A percentile compares a stretch with the other conserved stretches of the same genome.
Conservation (phyloP, 208 protist genomes). For the Leishmania major region DNA sequence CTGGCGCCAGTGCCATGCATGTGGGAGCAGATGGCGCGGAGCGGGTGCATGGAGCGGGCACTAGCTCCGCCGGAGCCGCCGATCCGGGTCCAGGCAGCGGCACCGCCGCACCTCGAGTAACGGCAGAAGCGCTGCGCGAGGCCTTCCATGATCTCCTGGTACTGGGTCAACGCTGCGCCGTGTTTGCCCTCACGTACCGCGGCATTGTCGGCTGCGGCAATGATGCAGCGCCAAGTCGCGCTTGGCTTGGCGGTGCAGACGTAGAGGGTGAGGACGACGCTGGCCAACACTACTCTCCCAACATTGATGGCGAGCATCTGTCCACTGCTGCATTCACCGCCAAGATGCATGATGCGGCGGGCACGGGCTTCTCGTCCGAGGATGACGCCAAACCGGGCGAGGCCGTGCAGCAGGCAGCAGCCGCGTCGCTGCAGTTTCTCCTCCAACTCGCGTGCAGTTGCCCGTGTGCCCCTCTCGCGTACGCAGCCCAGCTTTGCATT, state of each 20-base stretch:
- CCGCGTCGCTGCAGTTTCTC: conserved; percentile 50
- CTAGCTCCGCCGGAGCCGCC: not conserved
- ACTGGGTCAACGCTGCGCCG: conserved; percentile 35
- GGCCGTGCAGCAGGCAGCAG: conserved; percentile 37
- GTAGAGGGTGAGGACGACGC: not conserved
- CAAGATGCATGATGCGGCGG: conserved; percentile 1
- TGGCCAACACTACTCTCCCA: not conserved
- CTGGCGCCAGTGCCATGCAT: not conserved
- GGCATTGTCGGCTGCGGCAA: conserved; percentile 14
- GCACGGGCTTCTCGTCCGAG: conserved; percentile 1
- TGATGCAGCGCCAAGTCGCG: not conserved
- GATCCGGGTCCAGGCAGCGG: not conserved
- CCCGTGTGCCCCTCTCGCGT: conserved; percentile 56
- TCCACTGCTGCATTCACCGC: not conserved
- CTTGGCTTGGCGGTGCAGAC: not conserved
- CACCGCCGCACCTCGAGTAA: not conserved
- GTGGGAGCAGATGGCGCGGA: not conserved
- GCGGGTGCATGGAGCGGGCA: not conserved
- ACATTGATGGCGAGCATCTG: not conserved
- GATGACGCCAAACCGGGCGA: not conserved
- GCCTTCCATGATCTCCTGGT: conserved; percentile 34
- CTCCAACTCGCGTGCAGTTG: conserved; percentile 70
- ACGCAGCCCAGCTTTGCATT: conserved; percentile 68
- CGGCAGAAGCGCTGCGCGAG: conserved; percentile 26
- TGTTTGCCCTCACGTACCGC: conserved; percentile 26